Base-by-base conservation (phyloP, 192 early-diverging fungal species). In the Powellomyces hirtus region DNA sequence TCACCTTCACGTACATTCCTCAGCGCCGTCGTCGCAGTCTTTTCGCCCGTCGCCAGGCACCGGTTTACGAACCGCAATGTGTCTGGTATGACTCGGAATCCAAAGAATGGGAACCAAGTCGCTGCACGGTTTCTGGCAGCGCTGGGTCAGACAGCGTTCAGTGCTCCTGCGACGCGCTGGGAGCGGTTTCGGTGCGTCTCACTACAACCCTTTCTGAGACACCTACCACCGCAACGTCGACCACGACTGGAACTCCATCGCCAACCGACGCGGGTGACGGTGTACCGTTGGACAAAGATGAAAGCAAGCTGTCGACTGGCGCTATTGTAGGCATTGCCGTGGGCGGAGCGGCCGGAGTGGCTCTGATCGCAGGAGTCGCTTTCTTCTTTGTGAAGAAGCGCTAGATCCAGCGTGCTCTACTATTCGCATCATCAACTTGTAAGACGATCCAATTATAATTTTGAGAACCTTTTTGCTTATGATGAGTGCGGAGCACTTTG, bases 351-450 rank as follows among this genome's bases (percentile, higher is more conserved):
- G 62, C 44, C 7, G 62, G 62, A 20, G 62, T 33, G 14, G 38
- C 42, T 8, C 40, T 64, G 27, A 50, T 64, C 45, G 44, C 24
- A 18, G 62, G 7, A 29, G 40, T 22, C 14, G 62, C 44, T 29
- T 64, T 46, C 62, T 64, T 49, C 42, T 29, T 64, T 20, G 22
- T 64, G 26, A 59, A 59, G 57, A n/a, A n/a, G n/a, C n/a, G n/a
- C n/a, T n/a, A n/a, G n/a, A n/a, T n/a, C n/a, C n/a, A n/a, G n/a
- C n/a, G n/a, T n/a, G n/a, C n/a, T n/a, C n/a, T n/a, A n/a, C n/a
- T n/a, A n/a, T n/a, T n/a, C n/a, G n/a, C n/a, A n/a, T n/a, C n/a
- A n/a, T n/a, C n/a, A n/a, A n/a, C n/a, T n/a, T n/a, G n/a, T n/a
- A n/a, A n/a, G n/a, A n/a, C n/a, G n/a, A n/a, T n/a, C n/a, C n/a